Base-by-base conservation (phyloP, 2,329 filamentous ascomycete genomes). In the Colletotrichum gloeosporioides region DNA sequence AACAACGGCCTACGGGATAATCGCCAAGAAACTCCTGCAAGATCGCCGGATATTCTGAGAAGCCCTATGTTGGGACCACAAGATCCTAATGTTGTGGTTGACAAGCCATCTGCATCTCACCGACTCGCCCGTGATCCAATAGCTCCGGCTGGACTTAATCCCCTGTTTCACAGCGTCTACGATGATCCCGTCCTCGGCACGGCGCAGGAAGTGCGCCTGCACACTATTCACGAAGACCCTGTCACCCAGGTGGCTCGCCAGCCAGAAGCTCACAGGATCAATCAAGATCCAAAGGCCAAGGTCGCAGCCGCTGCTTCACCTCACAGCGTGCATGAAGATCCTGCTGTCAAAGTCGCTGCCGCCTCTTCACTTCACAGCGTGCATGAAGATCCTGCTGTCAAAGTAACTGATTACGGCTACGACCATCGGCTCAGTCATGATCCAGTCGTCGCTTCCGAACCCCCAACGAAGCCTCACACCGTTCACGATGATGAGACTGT, bases 391-490 rank as follows among this genome's bases (percentile, higher is more conserved):
- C 57, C 27, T 15, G 27, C 44, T 10, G 27, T 62, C 44, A 29
- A 65, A 8, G 39, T 59, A 10, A 18, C 22, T 27, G 49, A 59
- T 18, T n/a, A 62, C 36, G 44, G 36, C n/a, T 25, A 76, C 29
- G 59, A 68, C 34, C 73, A 76, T 39, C 49, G 70, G 10, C 64
- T 76, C 18, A 73, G 70, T 34, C 64, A 68, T 34, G 73, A 76
- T 39, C 32, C 34, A 16, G 15, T 69, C 4, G 63, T 59, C 13
- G 22, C 29, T 61, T 27, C 53, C 57, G 53, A 34, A 15, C 8
- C n/a, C 10, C 44, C 22, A 57, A n/a, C 31, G 25, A 59, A 36
- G 22, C 18, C 36, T 32, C 57, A 70, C 29, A 63, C 57, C 18
- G 57, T 70, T 16, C 59, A 76, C 29, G 39, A 73, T 15, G 71